Evolutionary conservation across 2,329 filamentous ascomycete genomes (phyloP), one percentile per base, ranked within the genome.

Genomic region (Mollisiaceae sp.): DNA sequence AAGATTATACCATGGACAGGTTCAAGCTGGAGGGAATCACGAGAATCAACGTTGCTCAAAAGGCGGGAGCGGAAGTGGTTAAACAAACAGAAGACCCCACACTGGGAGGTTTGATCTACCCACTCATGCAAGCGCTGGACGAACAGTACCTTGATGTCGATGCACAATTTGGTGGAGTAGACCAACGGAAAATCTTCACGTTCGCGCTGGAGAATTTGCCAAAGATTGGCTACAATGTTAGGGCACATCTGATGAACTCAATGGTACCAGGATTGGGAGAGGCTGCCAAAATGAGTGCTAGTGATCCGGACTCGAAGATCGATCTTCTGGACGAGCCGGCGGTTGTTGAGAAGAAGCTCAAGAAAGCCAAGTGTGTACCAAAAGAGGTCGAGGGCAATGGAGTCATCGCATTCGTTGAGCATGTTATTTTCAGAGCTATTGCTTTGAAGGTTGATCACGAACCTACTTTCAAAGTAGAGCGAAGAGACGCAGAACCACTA

Each of bases 1-100:
- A 83, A 27, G 84, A 88, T 50, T 98, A 97, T 80, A 87, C 89
- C 66, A 95, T 97, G 91, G 94, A 98, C 76, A 80, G 97, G 39
- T 94, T 94, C 80, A 88, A 91, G 75, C 77, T 98, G 70, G 86
- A 75, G 61, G 70, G 71, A 36, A 72, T 76, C 22, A 75, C 72
- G 9, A 67, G 73, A 59, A 71, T 74, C 12, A 68, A 69, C 57
- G 77, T 76, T 75, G 92, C 93, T 18, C 92, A 93, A 79, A 95
- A 93, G 79, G 94, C 94, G 0, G 94, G 94, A 45, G 91, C 93
- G 1, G 95, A 98, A 79, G 88, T 98, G 8, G 94, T 99, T 70
- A 98, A 98, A 84, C 93, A 98, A 81, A 88, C 90, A 3, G 86
- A 87, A 64, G 93, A 94, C 74, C 86, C 90, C 11, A 86, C 90